Base-by-base conservation (phyloP, 164 flowering plant species). In the Tetrastigma voinierianum region DNA sequence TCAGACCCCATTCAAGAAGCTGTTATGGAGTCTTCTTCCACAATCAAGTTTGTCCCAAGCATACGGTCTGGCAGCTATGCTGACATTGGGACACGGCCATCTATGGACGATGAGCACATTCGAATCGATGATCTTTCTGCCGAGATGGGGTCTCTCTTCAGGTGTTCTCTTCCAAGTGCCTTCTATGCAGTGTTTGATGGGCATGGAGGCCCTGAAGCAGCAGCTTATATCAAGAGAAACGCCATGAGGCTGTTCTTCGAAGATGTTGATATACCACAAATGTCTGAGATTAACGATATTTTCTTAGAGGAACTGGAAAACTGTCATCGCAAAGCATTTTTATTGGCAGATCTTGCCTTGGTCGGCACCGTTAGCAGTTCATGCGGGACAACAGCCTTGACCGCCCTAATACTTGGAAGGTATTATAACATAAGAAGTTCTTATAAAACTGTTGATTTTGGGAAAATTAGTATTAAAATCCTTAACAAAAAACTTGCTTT, bases 91-190 rank as follows among this genome's bases (percentile, higher is more conserved):
- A 67, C 76, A 1, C 74, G 95, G n/a, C 66, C 70, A 10, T 77
- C 75, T 43, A 93, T 86, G 87, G 98, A 93, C 52, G 98, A 93
- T 76, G 88, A 90, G 55, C 96, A 93, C 78, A 83, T 90, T 52
- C 62, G 78, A 46, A 84, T 93, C 52, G 96, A 93, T 77, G 88
- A 90, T 77, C 75, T 93, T 16, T 79, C 90, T 40, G 63, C 74
- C 8, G 82, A 82, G 17, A 61, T 89, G 56, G 89, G 90, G 9
- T 70, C 86, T 25, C 67, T 66, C 53, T 77, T 82, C 46, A 69
- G 65, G 15, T 84, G 84, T 63, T 75, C 90, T 1, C 67, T 68
- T 5, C 90, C 91, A 0, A 77, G 83, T 75, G 69, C 86, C 23
- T 86, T 86, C 49, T 86, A 84, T 72, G 83, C 71, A 1, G 80